These are phyloP conservation scores for Pichia sp. DNA, from an alignment of 1,139 yeast genomes.

Conservation along the genomic window DNA sequence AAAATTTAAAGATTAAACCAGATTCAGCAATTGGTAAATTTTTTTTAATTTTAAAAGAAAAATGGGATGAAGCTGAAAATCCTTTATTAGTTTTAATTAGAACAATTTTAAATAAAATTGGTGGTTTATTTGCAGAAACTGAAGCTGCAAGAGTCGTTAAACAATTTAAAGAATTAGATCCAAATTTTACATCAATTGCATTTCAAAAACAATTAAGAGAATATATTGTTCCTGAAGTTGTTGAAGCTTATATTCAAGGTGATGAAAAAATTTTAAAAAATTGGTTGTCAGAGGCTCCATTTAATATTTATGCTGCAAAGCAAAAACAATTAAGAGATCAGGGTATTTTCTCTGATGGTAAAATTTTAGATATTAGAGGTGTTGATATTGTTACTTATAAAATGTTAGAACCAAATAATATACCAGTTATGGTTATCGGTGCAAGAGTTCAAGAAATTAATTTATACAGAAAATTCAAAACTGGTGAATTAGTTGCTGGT, in stretches of 20 bases:
- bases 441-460: conserved; percentile 97
- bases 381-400: conserved; percentile 90
- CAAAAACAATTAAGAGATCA: conserved; percentile 91
- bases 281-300: conserved; percentile 98
- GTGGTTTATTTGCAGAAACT: conserved; percentile 91
- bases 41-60: conserved; percentile 55
- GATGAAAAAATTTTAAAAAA: conserved; percentile 74
- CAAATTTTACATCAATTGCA: conserved; percentile 72
- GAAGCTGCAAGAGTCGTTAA: conserved; percentile 89
- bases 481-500: conserved; percentile 96
- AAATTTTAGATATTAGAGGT: conserved; percentile 89
- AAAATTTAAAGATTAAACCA: conserved; percentile 59
- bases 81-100: conserved; percentile 80
- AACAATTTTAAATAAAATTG: conserved; percentile 71
- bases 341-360: conserved; percentile 87
- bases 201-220: conserved; percentile 84
- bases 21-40: conserved; percentile 67
- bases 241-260: conserved; percentile 93
- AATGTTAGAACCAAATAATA: conserved; percentile 83
- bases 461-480: conserved; percentile 79
- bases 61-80: conserved; percentile 93
- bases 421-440: conserved; percentile 89
- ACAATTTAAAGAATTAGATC: conserved; percentile 85
- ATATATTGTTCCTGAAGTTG: conserved; percentile 88
- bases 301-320: conserved; percentile 88